A percentile compares a stretch with the other conserved stretches of the same genome.
phyloP scores from a whole-genome alignment of 805 yeast genomes.

The Huiozyma sinensis region DNA sequence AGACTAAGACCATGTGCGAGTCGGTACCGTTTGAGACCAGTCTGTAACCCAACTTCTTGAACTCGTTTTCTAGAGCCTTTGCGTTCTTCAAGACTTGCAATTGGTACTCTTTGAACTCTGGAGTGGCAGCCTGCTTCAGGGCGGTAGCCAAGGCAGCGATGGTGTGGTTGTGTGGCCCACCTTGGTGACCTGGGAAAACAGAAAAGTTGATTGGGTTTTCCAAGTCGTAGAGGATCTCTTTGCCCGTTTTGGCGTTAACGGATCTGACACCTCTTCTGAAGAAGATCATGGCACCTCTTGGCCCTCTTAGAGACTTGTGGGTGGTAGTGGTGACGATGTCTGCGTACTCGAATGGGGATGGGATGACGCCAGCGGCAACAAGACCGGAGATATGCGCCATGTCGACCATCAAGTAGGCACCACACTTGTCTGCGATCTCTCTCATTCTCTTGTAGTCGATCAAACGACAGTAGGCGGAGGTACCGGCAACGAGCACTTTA shows the following conservation, averaged over 20 bases:
- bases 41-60: constrained; percentile 61
- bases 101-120: constrained; percentile 88
- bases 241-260: constrained; percentile 79
- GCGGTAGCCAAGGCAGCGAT: constrained; percentile 97
- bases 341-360: constrained; percentile 93
- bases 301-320: constrained; percentile 97
- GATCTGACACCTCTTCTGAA: constrained; percentile 93
- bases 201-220: constrained; percentile 95
- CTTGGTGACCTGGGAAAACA: constrained; percentile 99
- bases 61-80: constrained; percentile 64
- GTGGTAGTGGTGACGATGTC: constrained; percentile 98
- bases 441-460: constrained; percentile 96
- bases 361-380: constrained; percentile 90
- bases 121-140: constrained; percentile 82
- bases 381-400: constrained; percentile 99
- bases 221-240: constrained; percentile 81
- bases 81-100: constrained; percentile 82
- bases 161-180: constrained; percentile 99
- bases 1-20: constrained; percentile 89
- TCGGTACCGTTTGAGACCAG: constrained; percentile 94
- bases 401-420: constrained; percentile 91
- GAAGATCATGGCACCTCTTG: constrained; percentile 99
- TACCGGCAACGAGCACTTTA: constrained; percentile 92
- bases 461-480: constrained; percentile 94
- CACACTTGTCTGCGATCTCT: constrained; percentile 92